Base-by-base conservation (phyloP, 2,329 filamentous ascomycete species). In the Aureobasidium sp. region DNA sequence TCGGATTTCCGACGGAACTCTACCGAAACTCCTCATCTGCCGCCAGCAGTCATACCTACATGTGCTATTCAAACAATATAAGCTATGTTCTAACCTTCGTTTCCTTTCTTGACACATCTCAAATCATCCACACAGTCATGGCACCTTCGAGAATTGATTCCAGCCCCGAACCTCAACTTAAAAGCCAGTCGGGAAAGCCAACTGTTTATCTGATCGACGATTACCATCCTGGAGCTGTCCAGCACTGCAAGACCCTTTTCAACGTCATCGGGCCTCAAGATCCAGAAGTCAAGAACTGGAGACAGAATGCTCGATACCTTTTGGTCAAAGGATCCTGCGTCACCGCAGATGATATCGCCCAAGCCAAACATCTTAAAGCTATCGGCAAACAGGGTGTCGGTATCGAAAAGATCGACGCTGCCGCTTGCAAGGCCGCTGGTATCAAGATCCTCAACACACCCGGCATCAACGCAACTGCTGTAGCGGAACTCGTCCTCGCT, bases 311-410 rank as follows among this genome's bases (percentile, higher is more conserved):
- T 0, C 66, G 73, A 2, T 76, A 73, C 11, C 67, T 80, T 1
- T 65, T 80, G 1, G 70, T 80, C 36, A 71, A 74, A 37, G 68
- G 70, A 0, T 76, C 75, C 0, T 67, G 68, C 9, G 48, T 71
- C 37, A 65, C 63, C 17, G 58, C 64, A 20, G 63, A 31, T 1
- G 70, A 73, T 22, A 53, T 73, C n/a, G 61, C 61, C 1, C 41
- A 65, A 36, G 65, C 68, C 22, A 66, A 66, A 15, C 57, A 73
- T 6, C 69, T 81, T 0, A 65, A 70, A 11, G 78, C 77, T 2
- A 75, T 80, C 39, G 76, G 76, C 61, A 80, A 80, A 67, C 78
- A 80, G 36, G 78, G 78, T 1, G 77, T 78, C 9, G 78, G 78
- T 0, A 74, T 79, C 41, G 77, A 80, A 62, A 79, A 77, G 59